phyloP scores from a whole-genome alignment of 495 filamentous ascomycete species.

The Pseudevernia furfuracea region DNA sequence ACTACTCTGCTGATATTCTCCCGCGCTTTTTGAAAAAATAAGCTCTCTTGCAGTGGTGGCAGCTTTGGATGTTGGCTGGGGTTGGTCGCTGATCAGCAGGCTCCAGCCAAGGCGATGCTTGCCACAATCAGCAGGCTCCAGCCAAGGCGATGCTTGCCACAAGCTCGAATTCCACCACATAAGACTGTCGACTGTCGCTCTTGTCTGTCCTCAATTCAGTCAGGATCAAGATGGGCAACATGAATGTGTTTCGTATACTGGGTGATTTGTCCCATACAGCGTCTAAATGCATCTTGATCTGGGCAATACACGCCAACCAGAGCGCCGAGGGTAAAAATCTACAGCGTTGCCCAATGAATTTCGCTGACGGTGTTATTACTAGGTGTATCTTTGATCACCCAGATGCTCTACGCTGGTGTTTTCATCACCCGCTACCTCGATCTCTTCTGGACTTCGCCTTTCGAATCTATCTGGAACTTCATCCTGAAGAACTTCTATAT shows the following conservation, averaged over 20 bases:
- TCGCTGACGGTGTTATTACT: conserved; percentile 1
- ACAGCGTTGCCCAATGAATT: conserved; percentile 9
- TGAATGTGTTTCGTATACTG: conserved; percentile 69
- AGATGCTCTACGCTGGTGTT: conserved; percentile 77
- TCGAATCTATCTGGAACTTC: conserved; percentile 51
- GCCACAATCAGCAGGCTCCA: neutral
- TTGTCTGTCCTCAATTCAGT: neutral
- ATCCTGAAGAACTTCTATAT: conserved; percentile 83
- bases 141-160: conserved; percentile 3
- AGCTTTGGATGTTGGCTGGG: neutral
- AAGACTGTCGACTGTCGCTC: neutral
- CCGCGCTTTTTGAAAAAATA: neutral
- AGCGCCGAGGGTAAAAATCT: conserved; percentile 69
- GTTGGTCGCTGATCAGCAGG: neutral
- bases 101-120: conserved; percentile 3
- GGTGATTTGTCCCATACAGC: conserved; percentile 75
- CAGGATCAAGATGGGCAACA: conserved; percentile 26
- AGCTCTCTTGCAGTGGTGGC: neutral
- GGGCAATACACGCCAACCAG: conserved; percentile 78
- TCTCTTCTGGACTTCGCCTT: conserved; percentile 47
- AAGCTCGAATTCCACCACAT: neutral
- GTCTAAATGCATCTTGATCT: conserved; percentile 84
- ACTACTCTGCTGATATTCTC: neutral
- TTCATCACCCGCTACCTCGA: conserved; percentile 86
- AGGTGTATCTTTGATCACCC: conserved; percentile 93